Evolutionary conservation across 148 eudicot genomes (phyloP).

Genomic region (Nepenthes gracilis): DNA sequence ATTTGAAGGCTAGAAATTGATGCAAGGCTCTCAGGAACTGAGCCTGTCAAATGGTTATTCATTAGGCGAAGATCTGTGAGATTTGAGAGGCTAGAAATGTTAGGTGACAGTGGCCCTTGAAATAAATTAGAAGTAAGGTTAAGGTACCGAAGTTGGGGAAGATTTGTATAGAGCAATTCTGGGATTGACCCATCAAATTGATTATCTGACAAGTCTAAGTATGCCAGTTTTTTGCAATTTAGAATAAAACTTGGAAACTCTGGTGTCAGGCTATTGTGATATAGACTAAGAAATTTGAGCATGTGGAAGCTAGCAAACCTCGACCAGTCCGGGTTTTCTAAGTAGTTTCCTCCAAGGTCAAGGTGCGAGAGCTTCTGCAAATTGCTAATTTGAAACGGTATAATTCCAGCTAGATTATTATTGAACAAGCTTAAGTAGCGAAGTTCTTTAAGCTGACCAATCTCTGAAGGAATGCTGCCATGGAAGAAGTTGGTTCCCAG

Average conservation of each 20-base stretch:
- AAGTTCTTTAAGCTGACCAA: background rate
- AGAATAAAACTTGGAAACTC: conserved; percentile 18
- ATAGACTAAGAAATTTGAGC: conserved; percentile 12
- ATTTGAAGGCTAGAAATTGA: no score
- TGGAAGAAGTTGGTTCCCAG: conserved; percentile 12
- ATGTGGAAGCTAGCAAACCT: conserved; percentile 10
- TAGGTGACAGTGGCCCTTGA: no score
- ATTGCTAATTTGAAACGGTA: conserved; percentile 13
- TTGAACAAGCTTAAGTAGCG: background rate
- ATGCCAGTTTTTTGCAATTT: conserved; percentile 6
- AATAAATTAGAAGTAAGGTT: no score
- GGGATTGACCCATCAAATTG: no score
- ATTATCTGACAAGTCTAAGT: no score
- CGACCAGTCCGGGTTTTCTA: conserved; percentile 14
- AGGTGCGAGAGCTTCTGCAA: conserved; percentile 9
- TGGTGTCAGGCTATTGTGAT: conserved; percentile 6
- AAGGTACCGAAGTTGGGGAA: no score
- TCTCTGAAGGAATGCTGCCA: conserved; percentile 5
- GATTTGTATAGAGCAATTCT: no score
- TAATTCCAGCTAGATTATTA: conserved; percentile 2
- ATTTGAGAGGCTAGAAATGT: no score
- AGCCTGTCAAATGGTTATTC: no score
- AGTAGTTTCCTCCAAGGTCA: conserved; percentile 18
- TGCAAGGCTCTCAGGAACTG: no score
- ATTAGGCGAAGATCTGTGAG: no score